Percentiles rank a stretch among this genome's conserved stretches.
Evolutionary conservation across 352 stramenopile species (phyloP).

Genomic region (Plasmopara halstedii): DNA sequence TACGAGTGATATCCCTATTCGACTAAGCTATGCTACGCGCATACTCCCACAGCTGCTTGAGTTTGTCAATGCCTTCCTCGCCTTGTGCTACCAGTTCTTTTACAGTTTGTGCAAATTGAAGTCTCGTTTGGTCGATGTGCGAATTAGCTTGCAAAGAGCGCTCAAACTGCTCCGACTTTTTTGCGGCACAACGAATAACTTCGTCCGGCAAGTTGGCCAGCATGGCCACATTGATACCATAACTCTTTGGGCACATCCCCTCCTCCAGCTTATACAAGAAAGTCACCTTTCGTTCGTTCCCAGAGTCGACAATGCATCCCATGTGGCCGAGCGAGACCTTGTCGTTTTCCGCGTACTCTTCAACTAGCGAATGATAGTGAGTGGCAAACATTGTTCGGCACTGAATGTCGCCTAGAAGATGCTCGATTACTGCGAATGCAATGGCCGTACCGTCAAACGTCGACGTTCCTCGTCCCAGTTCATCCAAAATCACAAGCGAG

Average conservation of each 20-base stretch:
- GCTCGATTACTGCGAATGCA: constrained; percentile 94
- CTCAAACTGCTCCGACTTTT: constrained; percentile 89
- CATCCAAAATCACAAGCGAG: constrained; percentile 98
- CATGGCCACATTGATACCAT: constrained; percentile 98
- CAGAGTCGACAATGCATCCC: constrained; percentile 71
- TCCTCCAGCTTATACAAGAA: constrained; percentile 98
- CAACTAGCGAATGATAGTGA: constrained; percentile 96
- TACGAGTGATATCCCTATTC: too few species aligned
- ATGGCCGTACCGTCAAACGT: constrained; percentile 99
- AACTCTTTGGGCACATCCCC: constrained; percentile 96
- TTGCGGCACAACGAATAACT: constrained; percentile 89
- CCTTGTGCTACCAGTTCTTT: constrained; percentile 22
- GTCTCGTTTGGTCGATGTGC: constrained; percentile 17
- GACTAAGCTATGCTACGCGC: constrained; percentile 14
- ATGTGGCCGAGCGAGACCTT: constrained; percentile 73
- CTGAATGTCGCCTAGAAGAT: constrained; percentile 74
- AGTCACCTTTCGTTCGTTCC: constrained; percentile 91
- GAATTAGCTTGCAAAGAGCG: constrained; percentile 45
- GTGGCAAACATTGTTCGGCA: constrained; percentile 98
- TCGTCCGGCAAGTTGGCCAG: constrained; percentile 94
- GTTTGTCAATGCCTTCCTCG: constrained; percentile 24
- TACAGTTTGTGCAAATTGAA: constrained; percentile 17
- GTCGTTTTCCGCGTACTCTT: constrained; percentile 65
- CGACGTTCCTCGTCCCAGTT: constrained; percentile 96
- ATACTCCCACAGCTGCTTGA: constrained; percentile 26